Evolutionary conservation across 169 alveolate genomes (phyloP), one percentile per base, ranked within the genome.

Genomic region (Cryptosporidium sp.): DNA sequence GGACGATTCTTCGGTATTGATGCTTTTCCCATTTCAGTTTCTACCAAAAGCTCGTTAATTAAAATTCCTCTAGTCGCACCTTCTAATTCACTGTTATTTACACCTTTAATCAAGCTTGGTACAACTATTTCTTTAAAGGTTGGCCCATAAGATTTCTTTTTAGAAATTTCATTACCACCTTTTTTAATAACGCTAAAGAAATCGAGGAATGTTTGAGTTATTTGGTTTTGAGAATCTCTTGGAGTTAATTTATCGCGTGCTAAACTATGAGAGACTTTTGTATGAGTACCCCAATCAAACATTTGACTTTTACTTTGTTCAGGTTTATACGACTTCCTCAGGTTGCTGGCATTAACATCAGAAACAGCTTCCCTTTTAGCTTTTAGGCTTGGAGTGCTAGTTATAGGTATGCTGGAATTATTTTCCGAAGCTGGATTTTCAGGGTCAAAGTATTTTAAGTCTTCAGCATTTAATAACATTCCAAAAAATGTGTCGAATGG

Each of bases 51-150:
- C 31, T 80, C 89, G 48, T 65, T 80, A n/a, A 45, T 60, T 62
- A 80, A 23, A 23, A 80, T 80, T 23, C 68, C 89, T 44, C 75
- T 60, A n/a, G 89, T 26, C 0, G 89, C 80, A 5, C 69, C 73
- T 37, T 80, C 89, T 48, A 80, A 45, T 31, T 80, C 89, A 39
- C 29, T 33, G 44, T 44, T 65, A 42, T 21, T 44, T 7, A 80
- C 89, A 10, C 62, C 53, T n/a, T 31, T 26, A 33, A 80, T 62
- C 62, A 80, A 18, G 29, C 62, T 58, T 5, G 89, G 89, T 2
- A 65, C 37, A 23, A 65, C 75, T 18, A 80, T n/a, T 31, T 80
- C 89, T 51, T 65, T 80, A 80, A 80, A 80, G 12, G 6, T 6
- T 18, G 26, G 8, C 16, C 33, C 45, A 1, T 42, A 33, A 16